Percentiles rank a stretch among this genome's conserved stretches.
These are phyloP conservation scores for Pholiota adiposa DNA, from an alignment of 1,284 basidiomycete genomes.

Conservation along the genomic window DNA sequence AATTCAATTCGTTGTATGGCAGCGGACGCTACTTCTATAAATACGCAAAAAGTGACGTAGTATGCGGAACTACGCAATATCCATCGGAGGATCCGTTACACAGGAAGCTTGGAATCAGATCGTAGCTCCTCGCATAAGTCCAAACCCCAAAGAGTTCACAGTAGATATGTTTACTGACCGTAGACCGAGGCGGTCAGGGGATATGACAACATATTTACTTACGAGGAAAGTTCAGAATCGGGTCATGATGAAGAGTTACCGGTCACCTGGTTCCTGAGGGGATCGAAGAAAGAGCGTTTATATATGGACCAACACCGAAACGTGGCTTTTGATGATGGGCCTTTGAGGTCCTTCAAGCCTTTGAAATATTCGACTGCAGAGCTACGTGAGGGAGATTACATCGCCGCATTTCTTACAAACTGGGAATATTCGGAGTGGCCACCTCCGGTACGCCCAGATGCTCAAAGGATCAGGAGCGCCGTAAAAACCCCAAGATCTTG, in stretches of 20 bases:
- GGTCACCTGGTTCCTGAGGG: background rate
- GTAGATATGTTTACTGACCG: background rate
- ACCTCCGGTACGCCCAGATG: no score
- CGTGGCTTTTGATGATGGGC: background rate
- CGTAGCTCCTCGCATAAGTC: background rate
- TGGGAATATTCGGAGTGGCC: no score
- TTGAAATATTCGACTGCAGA: no score
- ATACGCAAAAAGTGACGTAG: no score
- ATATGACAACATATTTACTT: background rate
- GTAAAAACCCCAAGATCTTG: no score
- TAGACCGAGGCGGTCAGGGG: background rate
- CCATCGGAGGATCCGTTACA: background rate
- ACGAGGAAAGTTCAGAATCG: background rate
- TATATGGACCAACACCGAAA: background rate
- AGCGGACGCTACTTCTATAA: no score
- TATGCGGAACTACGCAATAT: background rate
- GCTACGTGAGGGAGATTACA: no score
- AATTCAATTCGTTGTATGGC: no score
- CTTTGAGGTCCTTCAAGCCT: no score
- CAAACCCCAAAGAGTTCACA: background rate
- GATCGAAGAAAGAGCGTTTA: background rate
- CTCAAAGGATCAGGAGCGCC: no score
- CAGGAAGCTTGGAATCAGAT: background rate
- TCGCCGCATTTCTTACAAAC: no score
- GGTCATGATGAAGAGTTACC: background rate